These are phyloP conservation scores for Hyaloscypha finlandica DNA, from an alignment of 495 filamentous ascomycete species.

Conservation along the genomic window DNA sequence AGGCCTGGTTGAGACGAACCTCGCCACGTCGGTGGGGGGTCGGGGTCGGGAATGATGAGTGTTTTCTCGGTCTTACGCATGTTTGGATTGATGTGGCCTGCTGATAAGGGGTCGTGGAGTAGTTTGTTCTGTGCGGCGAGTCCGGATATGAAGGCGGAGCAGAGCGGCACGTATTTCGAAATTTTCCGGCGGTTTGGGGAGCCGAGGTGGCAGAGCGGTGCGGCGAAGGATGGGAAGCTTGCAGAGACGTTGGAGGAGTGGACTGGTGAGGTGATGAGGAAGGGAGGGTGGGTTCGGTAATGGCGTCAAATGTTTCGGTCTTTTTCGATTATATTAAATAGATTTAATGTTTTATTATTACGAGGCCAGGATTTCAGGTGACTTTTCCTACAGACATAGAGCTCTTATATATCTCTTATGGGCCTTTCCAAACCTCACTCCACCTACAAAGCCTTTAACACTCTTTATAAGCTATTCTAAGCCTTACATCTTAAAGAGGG, in stretches of 20 bases:
- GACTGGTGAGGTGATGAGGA: slow-evolving; percentile 38
- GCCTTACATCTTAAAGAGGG: too few relatives aligned
- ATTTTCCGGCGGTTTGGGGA: slow-evolving; percentile 36
- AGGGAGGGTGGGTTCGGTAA: slow-evolving; percentile 37
- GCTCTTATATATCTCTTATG: too few relatives aligned
- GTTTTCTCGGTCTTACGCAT: slow-evolving; percentile 33
- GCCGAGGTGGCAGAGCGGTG: slow-evolving; percentile 39
- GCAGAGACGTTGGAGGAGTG: slow-evolving; percentile 37
- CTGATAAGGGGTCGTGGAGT: slow-evolving; percentile 43
- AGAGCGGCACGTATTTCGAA: slow-evolving; percentile 44
- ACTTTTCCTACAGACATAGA: too few relatives aligned
- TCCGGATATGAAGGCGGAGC: slow-evolving; percentile 41
- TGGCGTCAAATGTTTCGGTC: slow-evolving; percentile 25
- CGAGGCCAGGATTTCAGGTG: too few relatives aligned
- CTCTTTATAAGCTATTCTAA: too few relatives aligned
- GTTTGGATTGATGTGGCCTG: slow-evolving; percentile 37
- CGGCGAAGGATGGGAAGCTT: slow-evolving; percentile 36
- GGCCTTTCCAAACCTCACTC: too few relatives aligned
- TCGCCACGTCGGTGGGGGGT: slow-evolving; percentile 31
- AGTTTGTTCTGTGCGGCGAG: slow-evolving; percentile 48
- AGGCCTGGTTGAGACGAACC: slow-evolving; percentile 44
- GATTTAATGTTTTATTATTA: slow-evolving; percentile 28
- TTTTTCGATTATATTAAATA: slow-evolving; percentile 33
- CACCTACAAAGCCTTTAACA: too few relatives aligned
- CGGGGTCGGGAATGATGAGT: slow-evolving; percentile 25